Conservation (phyloP, 2,329 filamentous ascomycete genomes). For the Amauroascus verrucosus region DNA sequence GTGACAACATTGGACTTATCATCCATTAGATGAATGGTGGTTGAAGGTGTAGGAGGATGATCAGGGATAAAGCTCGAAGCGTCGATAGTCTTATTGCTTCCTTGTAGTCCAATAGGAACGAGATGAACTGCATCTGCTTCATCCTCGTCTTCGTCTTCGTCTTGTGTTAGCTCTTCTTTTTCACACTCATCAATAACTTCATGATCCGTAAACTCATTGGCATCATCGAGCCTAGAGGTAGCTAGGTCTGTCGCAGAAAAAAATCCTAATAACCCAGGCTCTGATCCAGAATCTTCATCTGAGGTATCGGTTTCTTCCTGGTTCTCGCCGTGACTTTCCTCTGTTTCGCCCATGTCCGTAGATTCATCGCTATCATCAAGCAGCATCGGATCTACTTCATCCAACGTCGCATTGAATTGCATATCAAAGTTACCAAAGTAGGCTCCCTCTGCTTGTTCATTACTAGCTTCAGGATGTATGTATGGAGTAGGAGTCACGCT, state of each 20-base stretch:
- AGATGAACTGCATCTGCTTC: constrained; percentile 16
- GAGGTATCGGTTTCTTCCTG: constrained; percentile 40
- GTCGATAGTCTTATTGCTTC: constrained; percentile 16
- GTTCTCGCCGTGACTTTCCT: constrained; percentile 36
- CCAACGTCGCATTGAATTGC: constrained; percentile 20
- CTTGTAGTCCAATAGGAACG: constrained; percentile 18
- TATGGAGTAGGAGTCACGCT: not conserved
- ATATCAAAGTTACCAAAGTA: not conserved
- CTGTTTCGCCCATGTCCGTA: constrained; percentile 41
- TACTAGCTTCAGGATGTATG: not conserved
- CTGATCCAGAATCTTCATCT: constrained; percentile 38
- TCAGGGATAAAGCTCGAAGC: not conserved
- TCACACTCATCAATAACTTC: constrained; percentile 17
- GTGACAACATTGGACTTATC: not conserved
- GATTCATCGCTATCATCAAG: constrained; percentile 39
- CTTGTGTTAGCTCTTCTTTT: constrained; percentile 34
- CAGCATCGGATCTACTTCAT: constrained; percentile 37
- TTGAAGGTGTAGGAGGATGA: constrained; percentile 7
- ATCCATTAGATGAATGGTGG: not conserved
- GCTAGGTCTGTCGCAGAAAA: constrained; percentile 37
- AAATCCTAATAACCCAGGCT: constrained; percentile 38
- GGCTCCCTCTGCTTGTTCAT: not conserved
- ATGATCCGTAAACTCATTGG: constrained; percentile 16
- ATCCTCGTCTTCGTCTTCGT: constrained; percentile 26
- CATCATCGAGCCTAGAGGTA: constrained; percentile 15